phyloP scores from a whole-genome alignment of 352 stramenopile genomes.

The Elongisporangium senticosum region DNA sequence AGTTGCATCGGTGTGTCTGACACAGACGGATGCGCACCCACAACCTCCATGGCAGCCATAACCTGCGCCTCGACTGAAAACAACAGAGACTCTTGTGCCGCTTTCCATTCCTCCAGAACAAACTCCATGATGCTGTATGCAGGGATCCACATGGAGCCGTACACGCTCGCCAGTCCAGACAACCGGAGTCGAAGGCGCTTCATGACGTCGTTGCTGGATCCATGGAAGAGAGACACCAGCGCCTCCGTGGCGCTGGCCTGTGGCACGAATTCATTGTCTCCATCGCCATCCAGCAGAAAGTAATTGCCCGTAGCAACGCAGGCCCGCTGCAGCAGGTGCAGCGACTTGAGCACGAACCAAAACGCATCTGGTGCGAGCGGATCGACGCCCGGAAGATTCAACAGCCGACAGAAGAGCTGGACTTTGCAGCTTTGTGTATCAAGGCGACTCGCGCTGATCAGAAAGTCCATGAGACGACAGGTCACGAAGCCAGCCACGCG shows the following conservation, averaged over 20 bases:
- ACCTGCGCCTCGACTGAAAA: neutral
- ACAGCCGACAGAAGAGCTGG: constrained; percentile 35
- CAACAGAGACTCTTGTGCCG: constrained; percentile 14
- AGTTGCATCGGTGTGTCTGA: constrained; percentile 1
- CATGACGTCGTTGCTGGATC: constrained; percentile 27
- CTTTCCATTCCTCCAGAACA: constrained; percentile 43
- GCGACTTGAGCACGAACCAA: constrained; percentile 47
- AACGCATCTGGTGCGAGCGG: constrained; percentile 30
- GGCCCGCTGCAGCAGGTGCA: constrained; percentile 36
- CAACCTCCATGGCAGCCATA: neutral
- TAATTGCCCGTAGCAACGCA: constrained; percentile 33
- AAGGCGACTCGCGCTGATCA: constrained; percentile 34
- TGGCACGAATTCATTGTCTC: constrained; percentile 43
- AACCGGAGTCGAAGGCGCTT: constrained; percentile 38
- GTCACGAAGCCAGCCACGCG: constrained; percentile 29
- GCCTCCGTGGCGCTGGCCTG: constrained; percentile 39
- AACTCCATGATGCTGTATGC: constrained; percentile 39
- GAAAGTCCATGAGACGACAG: constrained; percentile 33
- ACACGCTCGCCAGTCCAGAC: constrained; percentile 38
- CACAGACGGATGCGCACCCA: neutral
- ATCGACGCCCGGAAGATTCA: constrained; percentile 32
- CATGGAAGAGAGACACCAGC: constrained; percentile 25
- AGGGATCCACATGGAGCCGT: constrained; percentile 48
- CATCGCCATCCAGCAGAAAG: constrained; percentile 35
- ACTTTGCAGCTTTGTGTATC: constrained; percentile 61